These are phyloP conservation scores for Daldinia grandis DNA, from an alignment of 495 filamentous ascomycete genomes.

Conservation along the genomic window DNA sequence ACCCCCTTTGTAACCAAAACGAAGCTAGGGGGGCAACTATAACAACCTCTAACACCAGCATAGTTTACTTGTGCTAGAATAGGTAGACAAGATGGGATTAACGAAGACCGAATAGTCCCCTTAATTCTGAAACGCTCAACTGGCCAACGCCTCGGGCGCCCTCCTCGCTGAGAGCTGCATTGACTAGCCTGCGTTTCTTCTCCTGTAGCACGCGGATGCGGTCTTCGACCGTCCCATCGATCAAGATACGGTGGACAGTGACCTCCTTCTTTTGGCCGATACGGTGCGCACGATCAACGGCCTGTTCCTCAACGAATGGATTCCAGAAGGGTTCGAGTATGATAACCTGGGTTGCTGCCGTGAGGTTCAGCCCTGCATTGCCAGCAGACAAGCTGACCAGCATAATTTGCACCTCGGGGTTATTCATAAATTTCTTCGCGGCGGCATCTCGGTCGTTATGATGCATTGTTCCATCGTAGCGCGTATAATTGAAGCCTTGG, in stretches of 20 bases:
- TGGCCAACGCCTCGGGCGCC: slow-evolving; percentile 69
- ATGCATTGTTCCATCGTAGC: slow-evolving; percentile 90
- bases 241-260: slow-evolving; percentile 80
- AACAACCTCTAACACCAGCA: neutral
- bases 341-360: slow-evolving; percentile 86
- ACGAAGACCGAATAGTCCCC: slow-evolving; percentile 70
- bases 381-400: slow-evolving; percentile 90
- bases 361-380: slow-evolving; percentile 90
- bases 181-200: slow-evolving; percentile 79
- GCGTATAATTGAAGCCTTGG: slow-evolving; percentile 69
- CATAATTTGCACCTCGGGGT: slow-evolving; percentile 74
- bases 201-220: slow-evolving; percentile 88
- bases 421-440: slow-evolving; percentile 75
- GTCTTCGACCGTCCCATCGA: slow-evolving; percentile 86
- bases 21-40: slow-evolving; percentile 1
- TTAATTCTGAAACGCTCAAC: slow-evolving; percentile 70
- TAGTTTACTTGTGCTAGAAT: neutral
- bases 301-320: slow-evolving; percentile 92
- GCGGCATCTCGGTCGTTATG: slow-evolving; percentile 72
- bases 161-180: slow-evolving; percentile 83
- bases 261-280: slow-evolving; percentile 83
- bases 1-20: slow-evolving; percentile 5
- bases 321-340: slow-evolving; percentile 98
- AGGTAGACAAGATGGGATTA: slow-evolving; percentile 3
- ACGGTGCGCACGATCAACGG: slow-evolving; percentile 90